These are phyloP conservation scores for Agroathelia rolfsii DNA, from an alignment of 1,284 basidiomycete genomes.

Conservation along the genomic window DNA sequence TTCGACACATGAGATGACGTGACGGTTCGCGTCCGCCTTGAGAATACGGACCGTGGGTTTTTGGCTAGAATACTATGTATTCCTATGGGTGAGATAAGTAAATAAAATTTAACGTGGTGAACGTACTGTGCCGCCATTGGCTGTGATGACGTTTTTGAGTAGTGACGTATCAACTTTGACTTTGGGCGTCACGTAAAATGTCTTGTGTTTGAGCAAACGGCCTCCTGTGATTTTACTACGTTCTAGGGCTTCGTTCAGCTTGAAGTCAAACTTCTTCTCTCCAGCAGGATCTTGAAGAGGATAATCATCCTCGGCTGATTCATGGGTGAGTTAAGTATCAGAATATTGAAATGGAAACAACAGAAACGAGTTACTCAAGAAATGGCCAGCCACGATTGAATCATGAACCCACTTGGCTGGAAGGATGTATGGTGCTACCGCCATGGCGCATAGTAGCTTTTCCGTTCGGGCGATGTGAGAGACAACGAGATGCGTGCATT, in stretches of 20 bases:
- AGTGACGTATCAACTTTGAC: slow-evolving; percentile 44
- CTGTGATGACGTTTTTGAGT: slow-evolving; percentile 53
- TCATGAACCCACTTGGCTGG: slow-evolving; percentile 57
- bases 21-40: slow-evolving; percentile 35
- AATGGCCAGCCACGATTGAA: slow-evolving; percentile 50
- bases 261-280: slow-evolving; percentile 58
- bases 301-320: slow-evolving; percentile 53
- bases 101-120: neutral
- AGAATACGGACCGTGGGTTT: slow-evolving; percentile 47
- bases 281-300: slow-evolving; percentile 45
- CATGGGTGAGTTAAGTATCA: slow-evolving; percentile 6
- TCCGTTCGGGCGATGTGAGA: slow-evolving; percentile 66
- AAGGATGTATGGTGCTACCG: slow-evolving; percentile 50
- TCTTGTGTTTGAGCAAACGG: slow-evolving; percentile 48
- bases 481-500: slow-evolving; percentile 72
- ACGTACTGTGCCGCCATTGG: slow-evolving; percentile 60
- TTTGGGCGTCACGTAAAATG: slow-evolving; percentile 65
- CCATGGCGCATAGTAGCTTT: slow-evolving; percentile 72
- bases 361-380: slow-evolving; percentile 34
- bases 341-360: slow-evolving; percentile 2
- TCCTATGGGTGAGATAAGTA: slow-evolving; percentile 1
- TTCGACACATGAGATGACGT: slow-evolving; percentile 52
- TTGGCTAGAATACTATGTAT: slow-evolving; percentile 31
- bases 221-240: slow-evolving; percentile 43
- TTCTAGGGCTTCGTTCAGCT: slow-evolving; percentile 45